Percentiles rank a stretch among this genome's conserved stretches.
Conservation (phyloP, 495 filamentous ascomycete genomes). For the Lentithecium fluviatile region DNA sequence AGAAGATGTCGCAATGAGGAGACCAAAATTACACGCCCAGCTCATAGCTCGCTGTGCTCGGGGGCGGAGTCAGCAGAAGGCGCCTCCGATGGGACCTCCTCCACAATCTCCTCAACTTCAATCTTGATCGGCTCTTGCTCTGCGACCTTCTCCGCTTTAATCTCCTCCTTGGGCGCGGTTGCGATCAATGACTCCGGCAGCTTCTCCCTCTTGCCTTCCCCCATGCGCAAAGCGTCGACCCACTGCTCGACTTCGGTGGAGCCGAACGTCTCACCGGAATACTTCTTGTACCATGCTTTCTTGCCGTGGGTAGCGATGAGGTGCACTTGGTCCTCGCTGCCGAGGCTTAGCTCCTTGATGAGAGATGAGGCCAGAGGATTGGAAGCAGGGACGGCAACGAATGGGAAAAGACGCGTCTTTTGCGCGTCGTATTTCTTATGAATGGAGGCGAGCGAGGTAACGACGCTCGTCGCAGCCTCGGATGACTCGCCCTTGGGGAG, state of each 20-base stretch:
- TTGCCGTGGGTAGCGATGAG: constrained; percentile 81
- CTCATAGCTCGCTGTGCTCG: constrained; percentile 26
- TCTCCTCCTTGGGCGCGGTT: constrained; percentile 12
- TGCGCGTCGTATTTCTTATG: constrained; percentile 67
- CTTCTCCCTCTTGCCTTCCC: constrained; percentile 78
- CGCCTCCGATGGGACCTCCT: no score
- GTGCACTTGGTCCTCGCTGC: constrained; percentile 49
- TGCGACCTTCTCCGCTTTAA: constrained; percentile 45
- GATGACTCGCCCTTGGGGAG: constrained; percentile 54
- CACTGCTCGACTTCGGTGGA: constrained; percentile 69
- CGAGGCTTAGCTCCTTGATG: constrained; percentile 60
- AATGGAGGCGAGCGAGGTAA: constrained; percentile 70
- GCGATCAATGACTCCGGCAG: constrained; percentile 61
- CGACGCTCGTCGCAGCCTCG: constrained; percentile 51
- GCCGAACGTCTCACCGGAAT: constrained; percentile 55
- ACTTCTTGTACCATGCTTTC: constrained; percentile 80
- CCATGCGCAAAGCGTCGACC: constrained; percentile 84
- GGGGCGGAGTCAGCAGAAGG: no score
- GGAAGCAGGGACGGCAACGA: constrained; percentile 67
- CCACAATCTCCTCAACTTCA: constrained; percentile 20
- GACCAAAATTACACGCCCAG: not conserved
- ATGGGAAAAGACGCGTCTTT: constrained; percentile 72
- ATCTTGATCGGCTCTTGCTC: constrained; percentile 41
- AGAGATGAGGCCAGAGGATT: constrained; percentile 60
- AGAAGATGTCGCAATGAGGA: no score